Percentiles rank a stretch among this genome's conserved stretches.
phyloP scores from a whole-genome alignment of 495 filamentous ascomycete genomes.

The Bryoglossum gracile region DNA sequence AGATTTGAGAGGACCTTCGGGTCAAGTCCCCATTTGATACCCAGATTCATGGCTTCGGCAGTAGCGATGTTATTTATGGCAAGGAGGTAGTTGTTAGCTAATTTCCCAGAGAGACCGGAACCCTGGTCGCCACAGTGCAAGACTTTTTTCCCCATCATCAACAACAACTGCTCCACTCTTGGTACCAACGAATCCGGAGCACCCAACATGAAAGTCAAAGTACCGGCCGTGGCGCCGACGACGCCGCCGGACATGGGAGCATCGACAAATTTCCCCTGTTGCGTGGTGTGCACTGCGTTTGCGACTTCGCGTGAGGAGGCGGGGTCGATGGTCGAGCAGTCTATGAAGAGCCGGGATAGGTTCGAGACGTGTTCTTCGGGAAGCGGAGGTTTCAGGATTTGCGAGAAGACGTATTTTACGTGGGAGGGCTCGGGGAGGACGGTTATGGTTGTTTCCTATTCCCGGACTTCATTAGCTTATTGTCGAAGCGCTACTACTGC shows the following conservation, averaged over 20 bases:
- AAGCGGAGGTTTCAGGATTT: slow-evolving; percentile 49
- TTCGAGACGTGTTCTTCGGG: slow-evolving; percentile 24
- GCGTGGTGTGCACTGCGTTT: slow-evolving; percentile 47
- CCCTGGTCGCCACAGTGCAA: slow-evolving; percentile 77
- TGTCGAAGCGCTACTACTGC: slow-evolving; percentile 4
- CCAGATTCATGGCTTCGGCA: slow-evolving; percentile 89
- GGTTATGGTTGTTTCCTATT: slow-evolving; percentile 67
- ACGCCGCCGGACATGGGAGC: slow-evolving; percentile 83
- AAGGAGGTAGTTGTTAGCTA: slow-evolving; percentile 90
- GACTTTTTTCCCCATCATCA: slow-evolving; percentile 74
- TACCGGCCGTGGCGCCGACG: slow-evolving; percentile 69
- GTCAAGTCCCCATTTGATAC: slow-evolving; percentile 76
- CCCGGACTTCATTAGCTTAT: background rate
- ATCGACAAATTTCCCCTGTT: slow-evolving; percentile 58
- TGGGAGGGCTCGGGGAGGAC: slow-evolving; percentile 76
- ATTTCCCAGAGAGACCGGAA: slow-evolving; percentile 73
- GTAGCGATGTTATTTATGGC: slow-evolving; percentile 90
- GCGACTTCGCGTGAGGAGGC: slow-evolving; percentile 63
- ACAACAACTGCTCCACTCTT: slow-evolving; percentile 53
- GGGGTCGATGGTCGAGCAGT: slow-evolving; percentile 83
- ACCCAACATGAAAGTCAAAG: slow-evolving; percentile 83
- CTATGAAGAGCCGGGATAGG: slow-evolving; percentile 62
- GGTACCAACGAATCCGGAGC: slow-evolving; percentile 51
- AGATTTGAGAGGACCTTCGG: slow-evolving; percentile 68
- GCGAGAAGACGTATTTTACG: slow-evolving; percentile 63